These are phyloP conservation scores for Gryganskiella cystojenkinii DNA, from an alignment of 192 early-diverging fungal species.

Conservation along the genomic window DNA sequence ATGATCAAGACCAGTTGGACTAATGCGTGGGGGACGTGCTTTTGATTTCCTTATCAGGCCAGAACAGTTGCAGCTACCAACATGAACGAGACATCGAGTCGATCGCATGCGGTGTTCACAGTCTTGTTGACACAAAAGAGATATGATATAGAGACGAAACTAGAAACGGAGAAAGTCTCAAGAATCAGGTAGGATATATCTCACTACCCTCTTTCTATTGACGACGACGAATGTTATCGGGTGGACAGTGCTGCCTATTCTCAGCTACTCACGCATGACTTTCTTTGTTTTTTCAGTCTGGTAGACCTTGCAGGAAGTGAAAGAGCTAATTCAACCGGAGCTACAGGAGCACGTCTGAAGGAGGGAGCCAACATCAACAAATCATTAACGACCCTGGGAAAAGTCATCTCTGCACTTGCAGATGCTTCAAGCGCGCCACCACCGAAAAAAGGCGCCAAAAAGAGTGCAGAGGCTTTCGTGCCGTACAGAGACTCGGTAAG, in stretches of 20 bases:
- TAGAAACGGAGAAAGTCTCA: slow-evolving; percentile 79
- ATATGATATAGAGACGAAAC: slow-evolving; percentile 59
- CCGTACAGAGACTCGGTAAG: slow-evolving; percentile 93
- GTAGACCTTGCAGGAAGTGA: slow-evolving; percentile 97
- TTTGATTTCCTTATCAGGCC: slow-evolving; percentile 56
- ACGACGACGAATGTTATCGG: no score
- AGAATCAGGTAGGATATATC: slow-evolving; percentile 64
- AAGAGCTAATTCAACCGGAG: slow-evolving; percentile 86
- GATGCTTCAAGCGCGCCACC: slow-evolving; percentile 63
- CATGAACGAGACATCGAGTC: slow-evolving; percentile 94
- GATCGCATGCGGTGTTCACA: slow-evolving; percentile 90
- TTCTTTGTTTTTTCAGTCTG: slow-evolving; percentile 63
- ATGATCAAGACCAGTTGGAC: no score
- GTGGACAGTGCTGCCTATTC: no score
- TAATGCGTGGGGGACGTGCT: no score
- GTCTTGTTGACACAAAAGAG: slow-evolving; percentile 77
- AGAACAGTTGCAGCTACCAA: slow-evolving; percentile 93
- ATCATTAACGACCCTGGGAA: slow-evolving; percentile 90
- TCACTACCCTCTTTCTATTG: no score
- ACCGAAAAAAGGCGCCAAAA: slow-evolving; percentile 55
- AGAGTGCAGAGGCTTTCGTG: slow-evolving; percentile 69
- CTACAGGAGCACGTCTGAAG: slow-evolving; percentile 84
- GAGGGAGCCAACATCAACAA: slow-evolving; percentile 98
- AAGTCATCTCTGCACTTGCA: slow-evolving; percentile 92
- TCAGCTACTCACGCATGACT: no score